Conservation (phyloP, 176 grass and related monocot species). For the Puccinellia tenuiflora region DNA sequence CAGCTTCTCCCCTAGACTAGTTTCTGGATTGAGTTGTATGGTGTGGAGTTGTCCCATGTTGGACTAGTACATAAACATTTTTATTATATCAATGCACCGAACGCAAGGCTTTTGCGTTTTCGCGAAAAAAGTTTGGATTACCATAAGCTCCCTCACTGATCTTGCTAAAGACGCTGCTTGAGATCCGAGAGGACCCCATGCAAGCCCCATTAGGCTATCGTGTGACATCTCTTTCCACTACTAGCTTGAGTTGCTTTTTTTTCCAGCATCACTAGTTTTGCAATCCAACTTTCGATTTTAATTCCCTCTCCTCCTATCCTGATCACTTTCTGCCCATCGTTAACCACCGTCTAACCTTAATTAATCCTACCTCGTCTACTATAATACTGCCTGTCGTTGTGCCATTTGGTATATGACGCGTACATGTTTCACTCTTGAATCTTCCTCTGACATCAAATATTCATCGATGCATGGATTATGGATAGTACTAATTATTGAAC, state of each 20-base stretch:
- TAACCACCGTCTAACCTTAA: constrained; percentile 36
- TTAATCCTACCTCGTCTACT: not conserved
- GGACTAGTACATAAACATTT: too few relatives aligned
- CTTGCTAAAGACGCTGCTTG: constrained; percentile 17
- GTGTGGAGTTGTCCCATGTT: too few relatives aligned
- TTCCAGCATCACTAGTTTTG: constrained; percentile 25
- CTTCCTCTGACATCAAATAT: not conserved
- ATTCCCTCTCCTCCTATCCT: not conserved
- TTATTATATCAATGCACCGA: too few relatives aligned
- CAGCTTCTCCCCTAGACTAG: too few relatives aligned
- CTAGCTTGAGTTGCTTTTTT: constrained; percentile 12
- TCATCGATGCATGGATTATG: not conserved
- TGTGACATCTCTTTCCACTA: constrained; percentile 49
- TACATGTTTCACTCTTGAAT: constrained; percentile 11
- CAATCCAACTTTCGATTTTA: constrained; percentile 15
- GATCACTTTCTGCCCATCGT: constrained; percentile 34
- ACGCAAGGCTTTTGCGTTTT: too few relatives aligned
- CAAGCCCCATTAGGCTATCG: constrained; percentile 19
- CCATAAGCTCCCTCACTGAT: not conserved
- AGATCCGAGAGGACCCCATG: not conserved
- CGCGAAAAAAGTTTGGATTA: not conserved
- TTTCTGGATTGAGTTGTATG: too few relatives aligned
- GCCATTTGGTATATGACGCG: not conserved
- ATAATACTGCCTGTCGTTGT: constrained; percentile 30
- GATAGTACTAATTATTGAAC: not conserved